A percentile compares a stretch with the other conserved stretches of the same genome.
Evolutionary conservation across 2,329 filamentous ascomycete genomes (phyloP).

Genomic region (Ascochyta lentis): DNA sequence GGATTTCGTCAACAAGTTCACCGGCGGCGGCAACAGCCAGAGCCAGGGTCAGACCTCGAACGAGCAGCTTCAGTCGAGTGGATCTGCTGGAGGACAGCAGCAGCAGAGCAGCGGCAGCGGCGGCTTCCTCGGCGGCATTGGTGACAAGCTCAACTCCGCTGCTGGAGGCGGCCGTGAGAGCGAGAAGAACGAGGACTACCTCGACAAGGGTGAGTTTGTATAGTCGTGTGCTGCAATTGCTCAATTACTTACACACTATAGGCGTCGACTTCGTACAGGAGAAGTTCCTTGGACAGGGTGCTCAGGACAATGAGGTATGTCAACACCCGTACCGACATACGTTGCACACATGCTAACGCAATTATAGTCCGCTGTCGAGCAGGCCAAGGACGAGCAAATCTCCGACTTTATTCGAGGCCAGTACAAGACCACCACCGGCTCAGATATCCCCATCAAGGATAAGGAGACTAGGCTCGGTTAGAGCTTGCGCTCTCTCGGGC

Average conservation of each 20-base stretch:
- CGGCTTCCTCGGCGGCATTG: slow-evolving; percentile 64
- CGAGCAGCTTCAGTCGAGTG: slow-evolving; percentile 38
- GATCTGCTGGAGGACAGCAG: slow-evolving; percentile 10
- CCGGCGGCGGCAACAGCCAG: slow-evolving; percentile 49
- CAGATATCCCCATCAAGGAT: slow-evolving; percentile 73
- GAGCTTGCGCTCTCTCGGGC: neutral
- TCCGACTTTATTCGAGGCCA: slow-evolving; percentile 72
- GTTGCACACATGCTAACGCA: slow-evolving; percentile 18
- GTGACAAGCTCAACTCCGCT: slow-evolving; percentile 73
- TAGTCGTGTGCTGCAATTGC: neutral
- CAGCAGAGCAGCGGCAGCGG: slow-evolving; percentile 34
- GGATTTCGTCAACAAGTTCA: slow-evolving; percentile 58
- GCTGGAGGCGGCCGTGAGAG: slow-evolving; percentile 75
- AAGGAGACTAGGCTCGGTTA: slow-evolving; percentile 59
- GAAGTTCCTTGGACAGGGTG: slow-evolving; percentile 71
- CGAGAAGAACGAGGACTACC: slow-evolving; percentile 82
- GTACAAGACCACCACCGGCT: slow-evolving; percentile 74
- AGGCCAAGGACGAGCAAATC: slow-evolving; percentile 83
- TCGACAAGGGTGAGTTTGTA: slow-evolving; percentile 73
- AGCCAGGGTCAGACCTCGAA: slow-evolving; percentile 32
- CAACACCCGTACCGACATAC: neutral
- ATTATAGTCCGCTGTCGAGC: slow-evolving; percentile 67
- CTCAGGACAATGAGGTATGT: slow-evolving; percentile 63
- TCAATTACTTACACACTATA: slow-evolving; percentile 45
- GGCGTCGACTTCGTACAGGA: slow-evolving; percentile 81